A percentile compares a stretch with the other conserved stretches of the same genome.
These are phyloP conservation scores for Datura wrightii DNA, from an alignment of 257 asterid genomes.

Conservation along the genomic window DNA sequence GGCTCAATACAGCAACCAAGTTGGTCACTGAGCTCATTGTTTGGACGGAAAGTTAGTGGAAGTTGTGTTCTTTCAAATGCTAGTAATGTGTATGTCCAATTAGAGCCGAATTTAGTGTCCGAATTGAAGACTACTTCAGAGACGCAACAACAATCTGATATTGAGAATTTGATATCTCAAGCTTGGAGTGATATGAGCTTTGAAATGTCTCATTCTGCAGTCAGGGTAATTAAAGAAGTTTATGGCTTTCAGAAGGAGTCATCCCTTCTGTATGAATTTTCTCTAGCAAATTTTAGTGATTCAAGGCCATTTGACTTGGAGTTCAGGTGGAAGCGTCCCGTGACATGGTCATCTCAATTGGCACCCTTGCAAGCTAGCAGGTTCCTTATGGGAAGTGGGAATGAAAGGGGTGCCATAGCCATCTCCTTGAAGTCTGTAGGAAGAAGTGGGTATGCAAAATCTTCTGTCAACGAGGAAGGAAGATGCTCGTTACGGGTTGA, in stretches of 20 bases:
- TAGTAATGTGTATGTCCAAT: slow-evolving; percentile 77
- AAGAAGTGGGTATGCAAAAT: slow-evolving; percentile 40
- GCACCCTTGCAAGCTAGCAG: slow-evolving; percentile 84
- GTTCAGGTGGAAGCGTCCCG: slow-evolving; percentile 80
- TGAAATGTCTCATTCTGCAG: slow-evolving; percentile 68
- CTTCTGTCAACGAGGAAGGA: slow-evolving; percentile 42
- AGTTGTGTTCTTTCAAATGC: slow-evolving; percentile 79
- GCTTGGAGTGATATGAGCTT: slow-evolving; percentile 52
- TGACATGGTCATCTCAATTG: slow-evolving; percentile 76
- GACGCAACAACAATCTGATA: slow-evolving; percentile 38
- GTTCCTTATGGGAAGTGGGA: slow-evolving; percentile 94
- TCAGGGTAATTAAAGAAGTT: slow-evolving; percentile 66
- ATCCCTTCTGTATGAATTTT: slow-evolving; percentile 67
- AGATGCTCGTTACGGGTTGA: slow-evolving; percentile 66
- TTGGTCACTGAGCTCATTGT: slow-evolving; percentile 89
- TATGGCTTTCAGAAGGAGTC: slow-evolving; percentile 45
- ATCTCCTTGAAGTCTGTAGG: slow-evolving; percentile 69
- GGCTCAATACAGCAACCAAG: slow-evolving; percentile 62
- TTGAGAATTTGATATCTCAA: slow-evolving; percentile 40
- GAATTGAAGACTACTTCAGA: slow-evolving; percentile 44
- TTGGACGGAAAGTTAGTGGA: slow-evolving; percentile 77
- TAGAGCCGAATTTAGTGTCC: slow-evolving; percentile 69
- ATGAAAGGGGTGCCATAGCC: slow-evolving; percentile 95
- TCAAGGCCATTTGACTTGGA: slow-evolving; percentile 76
- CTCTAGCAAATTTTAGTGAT: slow-evolving; percentile 59